Evolutionary conservation across 169 alveolate species (phyloP), one percentile per base, ranked within the genome.

Genomic region (Cryptosporidium felis): DNA sequence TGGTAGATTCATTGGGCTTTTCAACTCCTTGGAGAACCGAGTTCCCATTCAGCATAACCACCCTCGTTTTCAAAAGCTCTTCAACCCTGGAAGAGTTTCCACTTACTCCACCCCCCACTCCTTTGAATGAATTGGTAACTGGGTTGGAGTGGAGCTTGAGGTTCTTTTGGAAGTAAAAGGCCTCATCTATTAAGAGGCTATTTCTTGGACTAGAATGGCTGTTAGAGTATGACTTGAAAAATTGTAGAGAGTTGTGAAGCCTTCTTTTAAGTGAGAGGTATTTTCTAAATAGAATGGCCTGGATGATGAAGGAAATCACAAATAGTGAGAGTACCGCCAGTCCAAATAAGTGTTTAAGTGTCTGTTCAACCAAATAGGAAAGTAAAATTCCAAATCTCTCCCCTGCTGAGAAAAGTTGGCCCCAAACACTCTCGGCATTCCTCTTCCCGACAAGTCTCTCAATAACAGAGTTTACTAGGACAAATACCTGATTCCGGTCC

Each of bases 251-350:
- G 26, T 74, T 74, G 9, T 74, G 66, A 6, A 74, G 67, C 21
- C 67, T 74, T 74, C 61, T 74, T 26, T 74, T 74, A n/a, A 74
- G 16, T 3, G 85, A 53, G 56, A 51, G 16, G n/a, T 49, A 44
- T 18, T 74, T 60, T 56, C 40, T 49, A n/a, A 41, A 74, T 0
- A 74, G 38, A 9, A 53, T 49, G 9, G 56, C 42, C 30, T 74
- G 85, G n/a, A 44, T 36, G 21, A 47, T 51, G 41, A 74, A 51
- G 30, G 56, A 38, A 1, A 30, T 74, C 0, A 30, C 38, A 16
- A 74, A 32, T n/a, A 74, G 36, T 18, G 28, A 12, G 6, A 44
- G n/a, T 12, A 65, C 32, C 26, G 0, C 44, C 41, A 28, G 32
- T 12, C 32, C 26, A 10, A 8, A 30, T 28, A 3, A 56, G 1